phyloP scores from a whole-genome alignment of 805 yeast genomes.

The Candida adriatica region DNA sequence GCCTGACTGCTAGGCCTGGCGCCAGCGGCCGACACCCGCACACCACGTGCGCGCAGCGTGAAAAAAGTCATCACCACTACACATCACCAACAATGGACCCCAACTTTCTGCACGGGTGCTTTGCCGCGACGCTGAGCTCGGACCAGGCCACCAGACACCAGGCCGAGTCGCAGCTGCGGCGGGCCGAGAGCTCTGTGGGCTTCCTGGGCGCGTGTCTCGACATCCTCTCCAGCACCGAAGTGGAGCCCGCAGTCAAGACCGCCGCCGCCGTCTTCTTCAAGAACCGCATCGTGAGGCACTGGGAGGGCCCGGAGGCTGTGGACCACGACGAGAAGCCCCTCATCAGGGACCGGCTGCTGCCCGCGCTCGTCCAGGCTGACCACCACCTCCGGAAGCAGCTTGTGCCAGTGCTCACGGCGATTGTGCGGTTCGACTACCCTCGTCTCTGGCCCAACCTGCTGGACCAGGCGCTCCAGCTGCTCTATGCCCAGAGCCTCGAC shows the following conservation, averaged over 20 bases:
- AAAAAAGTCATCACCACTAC: no score
- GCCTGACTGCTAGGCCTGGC: no score
- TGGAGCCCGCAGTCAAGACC: conserved; percentile 44
- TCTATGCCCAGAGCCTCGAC: conserved; percentile 37
- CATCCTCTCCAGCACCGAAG: conserved; percentile 50
- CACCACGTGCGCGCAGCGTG: no score
- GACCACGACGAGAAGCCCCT: conserved; percentile 69
- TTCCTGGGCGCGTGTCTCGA: conserved; percentile 81
- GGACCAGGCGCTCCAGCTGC: conserved; percentile 36
- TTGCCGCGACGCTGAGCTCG: conserved; percentile 70
- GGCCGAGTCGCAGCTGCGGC: conserved; percentile 63
- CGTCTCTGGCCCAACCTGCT: conserved; percentile 48
- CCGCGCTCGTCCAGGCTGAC: conserved; percentile 49
- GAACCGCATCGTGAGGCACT: conserved; percentile 58
- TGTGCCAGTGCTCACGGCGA: conserved; percentile 45
- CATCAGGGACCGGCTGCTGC: conserved; percentile 61
- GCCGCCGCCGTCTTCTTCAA: conserved; percentile 83
- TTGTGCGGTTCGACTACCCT: conserved; percentile 46
- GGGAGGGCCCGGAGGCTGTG: conserved; percentile 42
- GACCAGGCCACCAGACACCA: conserved; percentile 52
- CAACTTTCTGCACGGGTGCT: conserved; percentile 60
- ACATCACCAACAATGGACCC: conserved; percentile 49
- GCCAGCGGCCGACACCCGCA: no score
- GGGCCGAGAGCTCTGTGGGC: conserved; percentile 55
- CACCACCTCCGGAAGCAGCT: conserved; percentile 34